These are phyloP conservation scores for Hemileccinum rubropunctum DNA, from an alignment of 768 basidiomycete species.

Conservation along the genomic window DNA sequence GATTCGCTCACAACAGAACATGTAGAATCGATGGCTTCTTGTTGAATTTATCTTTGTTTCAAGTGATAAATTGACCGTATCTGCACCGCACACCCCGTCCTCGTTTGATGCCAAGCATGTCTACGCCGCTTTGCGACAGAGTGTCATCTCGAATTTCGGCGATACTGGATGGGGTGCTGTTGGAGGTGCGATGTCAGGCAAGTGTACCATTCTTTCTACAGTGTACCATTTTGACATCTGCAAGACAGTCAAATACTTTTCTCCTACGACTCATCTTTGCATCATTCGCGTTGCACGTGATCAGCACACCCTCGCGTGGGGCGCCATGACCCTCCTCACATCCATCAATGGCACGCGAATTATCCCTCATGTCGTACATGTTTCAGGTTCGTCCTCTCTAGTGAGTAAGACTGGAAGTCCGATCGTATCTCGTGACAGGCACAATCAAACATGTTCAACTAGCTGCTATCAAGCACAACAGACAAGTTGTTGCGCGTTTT, in stretches of 20 bases:
- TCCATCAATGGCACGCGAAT: constrained; percentile 54
- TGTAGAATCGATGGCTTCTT: constrained; percentile 83
- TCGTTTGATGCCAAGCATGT: constrained; percentile 62
- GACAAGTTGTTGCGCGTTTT: constrained; percentile 66
- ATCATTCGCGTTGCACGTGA: constrained; percentile 86
- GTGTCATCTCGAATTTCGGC: constrained; percentile 71
- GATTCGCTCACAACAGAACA: neutral
- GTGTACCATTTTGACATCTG: neutral
- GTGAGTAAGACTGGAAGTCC: neutral
- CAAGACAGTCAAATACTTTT: constrained; percentile 79
- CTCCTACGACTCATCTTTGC: constrained; percentile 76
- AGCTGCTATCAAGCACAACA: constrained; percentile 72
- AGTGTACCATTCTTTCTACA: constrained; percentile 14
- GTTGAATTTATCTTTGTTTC: constrained; percentile 71
- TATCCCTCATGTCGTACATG: constrained; percentile 76
- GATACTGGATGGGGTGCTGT: constrained; percentile 86
- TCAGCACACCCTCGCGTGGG: constrained; percentile 79
- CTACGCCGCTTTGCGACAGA: constrained; percentile 66
- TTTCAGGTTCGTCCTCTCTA: constrained; percentile 59
- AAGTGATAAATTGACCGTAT: constrained; percentile 9
- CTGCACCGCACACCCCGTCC: constrained; percentile 1
- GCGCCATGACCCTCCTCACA: constrained; percentile 67
- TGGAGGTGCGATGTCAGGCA: constrained; percentile 67
- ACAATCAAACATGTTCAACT: constrained; percentile 85
- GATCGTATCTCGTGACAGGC: constrained; percentile 42